phyloP scores from a whole-genome alignment of 2,329 filamentous ascomycete genomes.

The Venturia pyrina region DNA sequence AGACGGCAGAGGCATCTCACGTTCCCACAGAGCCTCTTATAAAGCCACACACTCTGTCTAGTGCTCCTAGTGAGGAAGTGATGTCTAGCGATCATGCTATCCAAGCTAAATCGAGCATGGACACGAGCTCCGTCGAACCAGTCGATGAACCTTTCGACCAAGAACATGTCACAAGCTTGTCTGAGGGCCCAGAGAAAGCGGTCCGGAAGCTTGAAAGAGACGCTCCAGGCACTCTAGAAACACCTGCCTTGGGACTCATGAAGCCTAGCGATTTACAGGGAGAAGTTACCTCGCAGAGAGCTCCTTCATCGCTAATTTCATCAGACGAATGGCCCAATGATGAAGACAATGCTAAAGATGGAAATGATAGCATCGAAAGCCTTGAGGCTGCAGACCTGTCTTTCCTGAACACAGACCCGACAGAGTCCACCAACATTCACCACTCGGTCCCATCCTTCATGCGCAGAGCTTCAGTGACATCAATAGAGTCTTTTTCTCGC shows the following conservation, averaged over 20 bases:
- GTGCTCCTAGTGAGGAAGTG: neutral
- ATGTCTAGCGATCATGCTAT: neutral
- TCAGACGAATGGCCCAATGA: neutral
- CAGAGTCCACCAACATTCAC: neutral
- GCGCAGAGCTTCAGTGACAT: conserved; percentile 25
- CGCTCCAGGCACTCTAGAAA: neutral
- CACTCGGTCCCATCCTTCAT: neutral
- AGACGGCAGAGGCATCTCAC: too few relatives aligned
- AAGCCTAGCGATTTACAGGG: neutral
- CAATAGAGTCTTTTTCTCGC: conserved; percentile 24
- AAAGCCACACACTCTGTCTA: neutral
- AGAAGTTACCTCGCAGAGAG: neutral
- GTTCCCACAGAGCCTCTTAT: neutral
- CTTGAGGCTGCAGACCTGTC: neutral
- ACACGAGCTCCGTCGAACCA: neutral
- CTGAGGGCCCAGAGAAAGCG: neutral
- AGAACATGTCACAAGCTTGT: neutral
- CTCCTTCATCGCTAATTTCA: neutral
- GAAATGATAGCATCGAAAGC: neutral
- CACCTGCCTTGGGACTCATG: neutral
- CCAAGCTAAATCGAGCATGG: neutral
- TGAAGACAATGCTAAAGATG: conserved; percentile 5
- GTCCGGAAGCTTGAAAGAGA: neutral
- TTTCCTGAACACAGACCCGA: neutral
- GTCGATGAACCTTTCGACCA: neutral